These are phyloP conservation scores for Lactifluus subvellereus DNA, from an alignment of 768 basidiomycete species.

Conservation along the genomic window DNA sequence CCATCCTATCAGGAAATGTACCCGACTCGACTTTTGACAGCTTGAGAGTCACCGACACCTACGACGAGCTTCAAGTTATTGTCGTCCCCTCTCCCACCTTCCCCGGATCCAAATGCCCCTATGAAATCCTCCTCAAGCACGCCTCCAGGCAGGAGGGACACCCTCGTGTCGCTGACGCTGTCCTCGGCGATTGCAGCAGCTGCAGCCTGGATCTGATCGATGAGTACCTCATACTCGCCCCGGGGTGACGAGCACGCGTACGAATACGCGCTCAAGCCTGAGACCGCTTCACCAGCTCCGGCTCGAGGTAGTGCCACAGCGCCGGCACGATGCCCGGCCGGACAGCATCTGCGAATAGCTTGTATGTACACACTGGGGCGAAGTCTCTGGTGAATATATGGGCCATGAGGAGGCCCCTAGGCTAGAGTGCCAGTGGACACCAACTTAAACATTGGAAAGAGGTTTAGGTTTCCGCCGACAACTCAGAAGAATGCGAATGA, in stretches of 20 bases:
- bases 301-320: slow-evolving; percentile 3
- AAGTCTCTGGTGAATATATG: neutral
- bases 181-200: neutral
- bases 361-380: neutral
- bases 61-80: neutral
- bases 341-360: neutral
- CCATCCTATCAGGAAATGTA: too few relatives aligned
- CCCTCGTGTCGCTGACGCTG: neutral
- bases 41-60: neutral
- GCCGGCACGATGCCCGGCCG: neutral
- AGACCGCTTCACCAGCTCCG: slow-evolving; percentile 1
- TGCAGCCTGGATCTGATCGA: neutral
- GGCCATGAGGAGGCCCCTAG: too few relatives aligned
- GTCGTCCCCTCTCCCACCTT: slow-evolving; percentile 1
- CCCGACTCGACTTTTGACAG: neutral
- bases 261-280: neutral
- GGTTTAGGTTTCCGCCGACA: too few relatives aligned
- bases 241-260: neutral
- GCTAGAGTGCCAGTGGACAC: too few relatives aligned
- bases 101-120: neutral
- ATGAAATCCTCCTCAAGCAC: slow-evolving; percentile 17
- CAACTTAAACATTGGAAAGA: too few relatives aligned
- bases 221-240: neutral
- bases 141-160: slow-evolving; percentile 2
- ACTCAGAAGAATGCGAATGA: too few relatives aligned